Base-by-base conservation (phyloP, 768 basidiomycete species). In the Infundibulicybe gibba region DNA sequence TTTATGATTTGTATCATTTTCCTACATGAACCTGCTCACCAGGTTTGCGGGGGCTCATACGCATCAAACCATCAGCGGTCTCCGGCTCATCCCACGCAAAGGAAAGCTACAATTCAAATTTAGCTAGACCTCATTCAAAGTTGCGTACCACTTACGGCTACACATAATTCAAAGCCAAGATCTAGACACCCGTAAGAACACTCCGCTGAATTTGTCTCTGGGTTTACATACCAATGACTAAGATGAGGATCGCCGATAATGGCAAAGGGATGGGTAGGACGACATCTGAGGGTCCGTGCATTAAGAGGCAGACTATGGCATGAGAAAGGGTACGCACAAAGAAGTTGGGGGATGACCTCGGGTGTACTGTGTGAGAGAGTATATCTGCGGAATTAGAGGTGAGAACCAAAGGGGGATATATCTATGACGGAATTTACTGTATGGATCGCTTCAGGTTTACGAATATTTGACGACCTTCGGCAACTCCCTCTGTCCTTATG, bases 71-170 rank as follows among this genome's bases (percentile, higher is more conserved):
- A 54, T 85, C 83, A 30, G 61, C 54, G 0, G 81, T 80, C 61
- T 86, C 83, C 0, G 84, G 80, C 50, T 79, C 69, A 59, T 86
- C 84, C 84, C 84, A 86, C 0, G 84, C 84, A 48, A 86, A 86
- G 1, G 83, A 81, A 12, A 86, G 68, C 80, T 82, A 49, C 2
- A 34, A 32, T 15, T 4, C 40, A 2, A 12, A 12, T 15, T 21
- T 14, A 15, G 31, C 8, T 11, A 25, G 3, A 16, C 17, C 15
- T 14, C 32, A 11, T 14, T 12, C 16, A 44, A 32, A 20, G 21
- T 32, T 32, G 12, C 2, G 15, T 49, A 21, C 12, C 19, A 57
- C 80, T 53, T 65, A 83, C 82, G 48, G 81, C 84, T 45, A 82
- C 75, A 33, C 79, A 76, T 11, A 86, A 70, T 59, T 86, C 84